Evolutionary conservation across 1,139 yeast genomes (phyloP).

Genomic region (Candida sojae): DNA sequence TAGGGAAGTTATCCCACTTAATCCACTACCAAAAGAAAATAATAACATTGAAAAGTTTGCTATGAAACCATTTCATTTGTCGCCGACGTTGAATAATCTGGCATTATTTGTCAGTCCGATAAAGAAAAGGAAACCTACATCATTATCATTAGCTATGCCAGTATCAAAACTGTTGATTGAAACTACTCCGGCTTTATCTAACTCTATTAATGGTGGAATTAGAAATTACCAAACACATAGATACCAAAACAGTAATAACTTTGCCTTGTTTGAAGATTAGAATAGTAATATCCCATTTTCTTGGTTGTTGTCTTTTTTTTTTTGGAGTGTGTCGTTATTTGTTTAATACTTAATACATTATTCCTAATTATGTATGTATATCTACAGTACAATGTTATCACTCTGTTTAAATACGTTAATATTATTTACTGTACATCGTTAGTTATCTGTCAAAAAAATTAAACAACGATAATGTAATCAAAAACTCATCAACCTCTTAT

Average conservation of each 20-base stretch:
- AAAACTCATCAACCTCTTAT: neutral
- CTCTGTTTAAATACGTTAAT: neutral
- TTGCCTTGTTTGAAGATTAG: constrained; percentile 4
- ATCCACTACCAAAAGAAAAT: neutral
- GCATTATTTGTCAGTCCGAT: neutral
- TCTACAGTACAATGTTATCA: neutral
- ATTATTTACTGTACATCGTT: neutral
- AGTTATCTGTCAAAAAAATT: neutral
- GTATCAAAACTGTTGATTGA: constrained; percentile 2
- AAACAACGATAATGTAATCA: constrained; percentile 1
- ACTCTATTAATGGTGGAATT: constrained; percentile 2
- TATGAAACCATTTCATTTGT: constrained; percentile 14
- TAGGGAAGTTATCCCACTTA: neutral
- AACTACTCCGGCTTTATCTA: neutral
- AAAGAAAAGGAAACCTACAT: neutral
- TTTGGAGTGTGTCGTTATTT: neutral
- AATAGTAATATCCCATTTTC: neutral
- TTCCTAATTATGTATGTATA: neutral
- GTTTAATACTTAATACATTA: neutral
- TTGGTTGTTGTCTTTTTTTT: neutral
- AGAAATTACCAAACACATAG: neutral
- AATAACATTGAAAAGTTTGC: constrained; percentile 4
- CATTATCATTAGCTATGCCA: neutral
- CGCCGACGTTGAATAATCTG: constrained; percentile 8
- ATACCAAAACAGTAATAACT: neutral